Base-by-base conservation (phyloP, 805 yeast genomes). In the Myxozyma nipponensis region DNA sequence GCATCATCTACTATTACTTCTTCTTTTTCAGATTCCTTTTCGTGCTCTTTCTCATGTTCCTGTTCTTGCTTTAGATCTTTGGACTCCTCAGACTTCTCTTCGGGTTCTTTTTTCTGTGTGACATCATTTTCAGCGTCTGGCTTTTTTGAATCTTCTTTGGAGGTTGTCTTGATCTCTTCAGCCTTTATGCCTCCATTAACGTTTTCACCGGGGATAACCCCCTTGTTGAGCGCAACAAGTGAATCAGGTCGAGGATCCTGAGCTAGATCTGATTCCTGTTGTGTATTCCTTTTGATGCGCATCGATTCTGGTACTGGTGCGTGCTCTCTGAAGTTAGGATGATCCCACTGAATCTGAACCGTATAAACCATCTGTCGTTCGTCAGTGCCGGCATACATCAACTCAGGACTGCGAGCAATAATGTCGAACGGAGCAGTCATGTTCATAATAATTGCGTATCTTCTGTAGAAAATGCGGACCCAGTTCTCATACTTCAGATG, bases 301-400 rank as follows among this genome's bases (percentile, higher is more conserved):
- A n/a, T n/a, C n/a, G n/a, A n/a, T n/a, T n/a, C n/a, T n/a, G n/a
- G n/a, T 7, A 13, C 13, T 9, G 32, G 32, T 13, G 32, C 13
- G 13, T 28, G 32, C 13, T 28, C 32, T 13, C 32, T 28, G 13
- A 28, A 28, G 13, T 28, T 28, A 28, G 32, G 32, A 28, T 42
- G 52, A 34, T 47, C 49, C 50, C 50, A 47, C n/a, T 36, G 30
- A 23, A 47, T 17, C 15, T 34, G 17, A 9, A 47, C 47, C 7
- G 50, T 43, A 24, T 47, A 47, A 3, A 47, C 7, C 42, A 47
- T 44, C 6, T 41, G 39, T n/a, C 22, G 30, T 42, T 44, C 50
- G 28, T 47, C 50, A 18, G 49, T 47, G 25, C 50, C 50, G 22
- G 50, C 50, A 25, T 44, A 47, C n/a, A 42, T 23, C 18, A 47